Evolutionary conservation across 2,329 filamentous ascomycete genomes (phyloP).

Genomic region (Lachnellula hyalina): DNA sequence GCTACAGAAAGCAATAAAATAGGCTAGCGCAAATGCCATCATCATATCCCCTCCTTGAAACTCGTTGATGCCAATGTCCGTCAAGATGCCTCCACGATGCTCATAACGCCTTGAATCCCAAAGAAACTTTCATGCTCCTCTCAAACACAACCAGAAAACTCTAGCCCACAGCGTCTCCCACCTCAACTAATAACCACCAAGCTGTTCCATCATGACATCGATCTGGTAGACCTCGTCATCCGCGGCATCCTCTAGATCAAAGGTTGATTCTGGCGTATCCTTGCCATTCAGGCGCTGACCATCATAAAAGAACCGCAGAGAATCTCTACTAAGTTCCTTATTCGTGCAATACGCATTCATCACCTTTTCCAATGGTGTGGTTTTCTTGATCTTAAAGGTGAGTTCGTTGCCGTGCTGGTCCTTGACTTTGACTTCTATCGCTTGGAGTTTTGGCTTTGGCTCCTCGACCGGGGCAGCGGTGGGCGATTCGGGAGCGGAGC

Average conservation of each 20-base stretch:
- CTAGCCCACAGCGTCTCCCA: too few relatives aligned
- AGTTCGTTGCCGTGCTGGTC: conserved; percentile 2
- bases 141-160: too few relatives aligned
- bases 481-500: not conserved
- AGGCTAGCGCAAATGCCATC: too few relatives aligned
- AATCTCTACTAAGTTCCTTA: not conserved
- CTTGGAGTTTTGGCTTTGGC: not conserved
- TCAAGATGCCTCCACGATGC: too few relatives aligned
- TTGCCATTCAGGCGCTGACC: conserved; percentile 1
- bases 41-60: too few relatives aligned
- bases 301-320: conserved; percentile 7
- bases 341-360: conserved; percentile 8
- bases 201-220: too few relatives aligned
- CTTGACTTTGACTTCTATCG: conserved; percentile 5
- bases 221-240: too few relatives aligned
- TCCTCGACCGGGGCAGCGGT: not conserved
- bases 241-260: conserved; percentile 6
- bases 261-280: conserved; percentile 1
- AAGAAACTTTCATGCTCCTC: too few relatives aligned
- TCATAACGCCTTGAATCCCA: too few relatives aligned
- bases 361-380: conserved; percentile 3
- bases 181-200: too few relatives aligned
- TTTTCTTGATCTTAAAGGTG: conserved; percentile 7
- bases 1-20: too few relatives aligned
- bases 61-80: too few relatives aligned